Conservation (phyloP, 148 eudicot genomes). For the Rhododendron molle region DNA sequence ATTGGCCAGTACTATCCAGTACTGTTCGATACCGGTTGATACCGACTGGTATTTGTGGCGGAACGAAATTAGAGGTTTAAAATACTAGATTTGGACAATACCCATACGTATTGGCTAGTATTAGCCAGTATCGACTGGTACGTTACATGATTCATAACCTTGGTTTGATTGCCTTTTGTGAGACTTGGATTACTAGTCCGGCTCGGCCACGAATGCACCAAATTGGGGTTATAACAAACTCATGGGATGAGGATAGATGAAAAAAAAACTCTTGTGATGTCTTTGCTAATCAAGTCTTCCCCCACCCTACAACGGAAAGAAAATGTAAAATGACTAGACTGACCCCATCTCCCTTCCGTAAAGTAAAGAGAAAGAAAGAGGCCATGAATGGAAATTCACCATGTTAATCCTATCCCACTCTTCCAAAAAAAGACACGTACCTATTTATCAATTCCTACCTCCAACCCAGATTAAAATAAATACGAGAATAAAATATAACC, state of each 20-base stretch:
- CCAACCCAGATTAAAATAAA: background rate
- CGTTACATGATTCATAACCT: too few species aligned
- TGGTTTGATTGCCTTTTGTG: background rate
- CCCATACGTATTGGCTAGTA: too few species aligned
- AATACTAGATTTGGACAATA: too few species aligned
- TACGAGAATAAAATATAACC: background rate
- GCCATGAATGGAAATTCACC: background rate
- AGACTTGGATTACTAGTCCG: background rate
- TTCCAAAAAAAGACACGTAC: too few species aligned
- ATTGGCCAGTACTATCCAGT: too few species aligned
- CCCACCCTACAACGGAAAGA: background rate
- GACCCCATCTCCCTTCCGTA: background rate
- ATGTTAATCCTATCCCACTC: background rate
- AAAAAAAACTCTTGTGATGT: background rate
- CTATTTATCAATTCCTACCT: too few species aligned
- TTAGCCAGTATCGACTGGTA: too few species aligned
- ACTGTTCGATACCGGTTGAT: too few species aligned
- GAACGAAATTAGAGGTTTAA: too few species aligned
- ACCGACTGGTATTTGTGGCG: too few species aligned
- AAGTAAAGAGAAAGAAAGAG: too few species aligned
- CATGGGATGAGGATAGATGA: background rate
- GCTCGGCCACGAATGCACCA: background rate
- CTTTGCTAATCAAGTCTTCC: background rate
- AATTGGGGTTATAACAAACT: background rate
- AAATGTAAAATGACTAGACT: background rate